Base-by-base conservation (phyloP, 1,284 basidiomycete species). In the Moesziomyces antarcticus region DNA sequence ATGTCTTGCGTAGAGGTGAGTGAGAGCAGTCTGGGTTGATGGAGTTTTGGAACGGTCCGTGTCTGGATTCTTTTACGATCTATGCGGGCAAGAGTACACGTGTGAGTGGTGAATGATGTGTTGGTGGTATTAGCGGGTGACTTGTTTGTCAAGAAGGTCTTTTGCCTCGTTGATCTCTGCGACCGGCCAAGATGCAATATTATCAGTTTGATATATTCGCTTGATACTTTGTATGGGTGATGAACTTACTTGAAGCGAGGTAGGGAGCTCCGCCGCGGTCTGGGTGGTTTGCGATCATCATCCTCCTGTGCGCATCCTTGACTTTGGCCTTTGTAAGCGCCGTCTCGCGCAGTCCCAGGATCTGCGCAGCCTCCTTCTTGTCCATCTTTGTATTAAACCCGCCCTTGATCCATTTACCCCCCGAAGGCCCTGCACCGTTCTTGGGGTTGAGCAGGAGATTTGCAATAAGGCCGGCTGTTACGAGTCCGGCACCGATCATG, bases 341-440 rank as follows among this genome's bases (percentile, higher is more conserved):
- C 21, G 82, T 81, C 51, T 79, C 84, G 44, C 78, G 69, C 46
- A 98, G 86, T n/a, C 95, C 95, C 27, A 98, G 88, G 77, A 99
- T 91, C 71, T 90, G 89, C 58, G 94, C 89, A 3, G 96, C 96
- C 86, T 98, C 96, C 73, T 90, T 92, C 82, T 92, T 88, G 84
- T 98, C 95, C 94, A 98, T 97, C 87, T 94, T 97, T 16, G 89
- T 87, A 84, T 91, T 92, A 89, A 99, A 99, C 1, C 95, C 96
- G 64, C 96, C 96, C 85, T 91, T 93, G 49, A 89, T 90, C 90
- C 93, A 98, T 84, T 96, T 89, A 49, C 94, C 91, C 7, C 89
- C 91, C 13, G 88, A 44, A 1, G 79, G 56, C 7, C 68, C 71
- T 3, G 64, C 57, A 10, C 90, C 35, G 86, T 86, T 64, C 20